A percentile compares a stretch with the other conserved stretches of the same genome.
phyloP scores from a whole-genome alignment of 2,329 filamentous ascomycete species.

The Aspergillus texensis region DNA sequence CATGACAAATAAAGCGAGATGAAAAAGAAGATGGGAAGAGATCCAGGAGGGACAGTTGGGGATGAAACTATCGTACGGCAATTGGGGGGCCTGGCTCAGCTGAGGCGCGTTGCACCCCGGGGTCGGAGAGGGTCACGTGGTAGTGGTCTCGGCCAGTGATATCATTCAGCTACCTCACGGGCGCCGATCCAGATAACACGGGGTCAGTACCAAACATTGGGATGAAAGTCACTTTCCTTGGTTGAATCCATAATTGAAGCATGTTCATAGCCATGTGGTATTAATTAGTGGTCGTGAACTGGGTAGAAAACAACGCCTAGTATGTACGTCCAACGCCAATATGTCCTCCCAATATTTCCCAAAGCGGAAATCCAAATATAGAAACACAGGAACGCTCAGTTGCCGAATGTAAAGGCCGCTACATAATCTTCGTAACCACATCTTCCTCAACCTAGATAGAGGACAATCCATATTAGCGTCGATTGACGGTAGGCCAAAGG shows the following conservation, averaged over 20 bases:
- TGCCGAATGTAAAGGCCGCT: conserved; percentile 37
- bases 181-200: conserved; percentile 5
- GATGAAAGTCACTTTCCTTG: background rate
- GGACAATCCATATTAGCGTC: conserved; percentile 45
- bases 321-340: conserved; percentile 32
- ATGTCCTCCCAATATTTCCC: conserved; percentile 18
- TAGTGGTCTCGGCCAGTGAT: conserved; percentile 40
- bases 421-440: conserved; percentile 84
- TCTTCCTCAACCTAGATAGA: conserved; percentile 78
- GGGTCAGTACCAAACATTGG: conserved; percentile 3
- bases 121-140: conserved; percentile 41
- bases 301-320: conserved; percentile 29
- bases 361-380: conserved; percentile 16
- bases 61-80: background rate
- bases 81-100: conserved; percentile 3
- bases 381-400: conserved; percentile 27
- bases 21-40: conserved; percentile 15
- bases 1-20: conserved; percentile 19
- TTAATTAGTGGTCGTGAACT: conserved; percentile 34
- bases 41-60: conserved; percentile 7
- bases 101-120: conserved; percentile 24
- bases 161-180: conserved; percentile 43
- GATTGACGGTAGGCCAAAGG: background rate
- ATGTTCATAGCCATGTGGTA: conserved; percentile 26
- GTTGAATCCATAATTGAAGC: conserved; percentile 10